Evolutionary conservation across 2,329 filamentous ascomycete genomes (phyloP), one percentile per base, ranked within the genome.

Genomic region (Pseudopyricularia javanii): DNA sequence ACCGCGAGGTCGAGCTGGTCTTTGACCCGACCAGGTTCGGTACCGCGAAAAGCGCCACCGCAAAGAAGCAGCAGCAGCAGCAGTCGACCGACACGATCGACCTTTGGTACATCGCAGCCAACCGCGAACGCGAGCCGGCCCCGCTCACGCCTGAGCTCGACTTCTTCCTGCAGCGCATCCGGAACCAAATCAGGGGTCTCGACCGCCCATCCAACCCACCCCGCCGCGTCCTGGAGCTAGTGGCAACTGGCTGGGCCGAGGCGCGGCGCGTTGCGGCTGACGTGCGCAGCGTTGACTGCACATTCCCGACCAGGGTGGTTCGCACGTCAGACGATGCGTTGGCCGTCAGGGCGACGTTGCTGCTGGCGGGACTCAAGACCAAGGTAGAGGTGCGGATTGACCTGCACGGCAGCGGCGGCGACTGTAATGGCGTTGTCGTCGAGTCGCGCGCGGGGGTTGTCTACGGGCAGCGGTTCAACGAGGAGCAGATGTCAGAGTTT

Each of bases 391-490:
- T 86, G 1, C 67, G 64, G 0, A 72, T 91, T 54, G 73, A 74
- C 15, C 65, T 91, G 24, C 75, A 2, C 65, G 48, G 3, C 8
- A 32, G 67, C 0, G 66, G 69, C 49, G 68, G 67, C 0, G 67
- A 68, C 1, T 70, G 72, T 3, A 68, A 84, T 11, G 73, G 78
- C 1, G 72, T 88, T 34, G 64, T 66, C 14, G 68, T 86, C 24
- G 68, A 68, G 6, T 72, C 76, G 1, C 70, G 69, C 22, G 85
- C 82, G 0, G 74, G 72, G 51, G 80, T 91, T 1, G 71, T 89
- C 2, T 93, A 93, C 63, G 88, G 88, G 0, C 86, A 91, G 67
- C 75, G 78, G 55, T 90, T 91, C 64, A 87, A 88, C 57, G 80
- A 82, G 57, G 78, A 73, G 50, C 90, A 88, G 66, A 83, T 93